Evolutionary conservation across 495 filamentous ascomycete species (phyloP), one percentile per base, ranked within the genome.

Genomic region (Penicillium diatomitis): DNA sequence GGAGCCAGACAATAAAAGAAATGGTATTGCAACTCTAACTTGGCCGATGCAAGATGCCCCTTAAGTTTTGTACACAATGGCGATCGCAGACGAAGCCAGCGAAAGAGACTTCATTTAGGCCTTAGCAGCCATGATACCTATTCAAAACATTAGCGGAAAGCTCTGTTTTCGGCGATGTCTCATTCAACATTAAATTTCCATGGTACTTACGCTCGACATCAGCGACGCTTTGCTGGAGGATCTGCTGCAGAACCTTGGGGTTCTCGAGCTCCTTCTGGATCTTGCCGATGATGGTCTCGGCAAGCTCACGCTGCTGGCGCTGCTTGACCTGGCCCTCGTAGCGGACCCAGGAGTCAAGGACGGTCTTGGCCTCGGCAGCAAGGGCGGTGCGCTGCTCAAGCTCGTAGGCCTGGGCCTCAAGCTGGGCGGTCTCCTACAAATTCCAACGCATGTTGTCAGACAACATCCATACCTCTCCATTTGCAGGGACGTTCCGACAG

Each of bases 281-380:
- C 82, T 95, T 99, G 70, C 81, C 81, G 58, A 99, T 97, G 69
- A 99, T 74, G 65, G 71, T 77, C 65, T 96, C 84, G 46, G 92
- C 88, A 56, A 99, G 79, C 80, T 99, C 92, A 68, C 78, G 83
- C 80, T 99, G 92, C 76, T 97, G 88, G 64, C 92, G 82, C 74
- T 90, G 85, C 86, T 96, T 99, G 61, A 97, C 90, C 76, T 97
- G 92, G 50, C 85, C 78, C 77, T 99, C 92, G 70, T 99, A 99
- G 61, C 92, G 83, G 49, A 96, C 90, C 92, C 94, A 97, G 44
- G 90, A 96, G 67, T 99, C 92, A 47, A 99, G 82, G 34, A 96
- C 91, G 43, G 78, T 60, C 83, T 96, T 97, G 54, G 91, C 94
- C 79, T 99, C 94, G 47, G 79, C 70, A 30, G 87, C 89, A 47